Percentiles rank a stretch among this genome's conserved stretches.
These are phyloP conservation scores for Neonectria magnoliae DNA, from an alignment of 2,329 filamentous ascomycete species.

Conservation along the genomic window DNA sequence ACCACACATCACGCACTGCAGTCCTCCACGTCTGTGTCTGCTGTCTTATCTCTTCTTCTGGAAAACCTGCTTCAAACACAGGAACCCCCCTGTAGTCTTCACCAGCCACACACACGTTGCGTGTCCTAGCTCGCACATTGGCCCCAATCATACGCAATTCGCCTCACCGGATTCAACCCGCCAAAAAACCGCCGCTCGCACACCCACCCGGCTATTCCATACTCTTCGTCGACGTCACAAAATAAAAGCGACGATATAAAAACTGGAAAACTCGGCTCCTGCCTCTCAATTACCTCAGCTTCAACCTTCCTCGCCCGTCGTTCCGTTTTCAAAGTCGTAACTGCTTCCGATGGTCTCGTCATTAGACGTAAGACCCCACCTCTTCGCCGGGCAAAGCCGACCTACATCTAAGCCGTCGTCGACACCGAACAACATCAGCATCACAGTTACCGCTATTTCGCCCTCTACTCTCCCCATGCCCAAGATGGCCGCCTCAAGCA, in stretches of 20 bases:
- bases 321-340: conserved; percentile 18
- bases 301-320: neutral
- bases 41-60: neutral
- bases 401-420: conserved; percentile 36
- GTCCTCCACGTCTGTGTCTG: neutral
- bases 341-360: conserved; percentile 48
- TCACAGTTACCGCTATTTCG: neutral
- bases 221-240: conserved; percentile 1
- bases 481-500: conserved; percentile 46
- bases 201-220: conserved; percentile 9
- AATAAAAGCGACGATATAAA: neutral
- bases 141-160: conserved; percentile 20
- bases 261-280: conserved; percentile 8
- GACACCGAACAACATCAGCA: conserved; percentile 24
- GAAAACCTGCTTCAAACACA: neutral
- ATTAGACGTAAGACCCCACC: conserved; percentile 42
- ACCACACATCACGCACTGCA: neutral
- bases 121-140: conserved; percentile 34
- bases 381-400: conserved; percentile 39
- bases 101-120: conserved; percentile 33
- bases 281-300: neutral
- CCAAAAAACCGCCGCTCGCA: conserved; percentile 30
- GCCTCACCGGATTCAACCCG: conserved; percentile 12
- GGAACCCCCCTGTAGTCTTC: neutral
- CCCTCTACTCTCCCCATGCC: conserved; percentile 10